Evolutionary conservation across 2,329 filamentous ascomycete species (phyloP).

Genomic region (Cryphonectria nitschkei): DNA sequence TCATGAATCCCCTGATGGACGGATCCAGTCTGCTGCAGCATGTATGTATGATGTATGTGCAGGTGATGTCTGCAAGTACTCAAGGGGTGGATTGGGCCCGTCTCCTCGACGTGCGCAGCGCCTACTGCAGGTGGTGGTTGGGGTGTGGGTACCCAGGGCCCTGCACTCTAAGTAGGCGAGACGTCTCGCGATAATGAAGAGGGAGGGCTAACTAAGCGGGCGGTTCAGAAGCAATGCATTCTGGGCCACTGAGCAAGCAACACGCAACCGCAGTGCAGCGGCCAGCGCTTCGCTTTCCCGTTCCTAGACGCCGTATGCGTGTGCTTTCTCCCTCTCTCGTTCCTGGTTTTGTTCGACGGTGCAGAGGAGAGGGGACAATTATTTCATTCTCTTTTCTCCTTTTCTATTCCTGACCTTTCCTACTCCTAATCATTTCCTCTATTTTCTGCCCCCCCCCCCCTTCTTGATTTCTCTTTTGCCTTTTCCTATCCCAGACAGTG

Average conservation of each 20-base stretch:
- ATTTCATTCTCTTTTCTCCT: not conserved
- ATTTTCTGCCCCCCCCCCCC: not conserved
- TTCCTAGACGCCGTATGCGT: not conserved
- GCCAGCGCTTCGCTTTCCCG: not conserved
- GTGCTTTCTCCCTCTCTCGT: not conserved
- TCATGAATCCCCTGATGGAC: not conserved
- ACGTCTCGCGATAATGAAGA: not conserved
- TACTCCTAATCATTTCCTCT: not conserved
- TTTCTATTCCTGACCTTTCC: not conserved
- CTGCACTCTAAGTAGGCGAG: not conserved
- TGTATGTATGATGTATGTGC: constrained; percentile 1
- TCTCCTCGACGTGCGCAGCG: not conserved
- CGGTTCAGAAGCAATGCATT: not conserved
- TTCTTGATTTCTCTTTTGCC: not conserved
- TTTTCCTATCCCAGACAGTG: not conserved
- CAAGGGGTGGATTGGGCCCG: not conserved
- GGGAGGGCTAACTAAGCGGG: not conserved
- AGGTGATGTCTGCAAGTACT: not conserved
- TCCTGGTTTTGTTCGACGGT: no score
- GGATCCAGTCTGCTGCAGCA: constrained; percentile 2
- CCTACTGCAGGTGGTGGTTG: constrained; percentile 6
- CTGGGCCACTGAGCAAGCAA: no score
- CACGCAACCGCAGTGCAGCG: no score
- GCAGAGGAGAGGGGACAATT: no score
- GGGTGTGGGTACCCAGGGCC: not conserved